Conservation (phyloP, 1,139 yeast species). For the Petasospora rhodanensis region DNA sequence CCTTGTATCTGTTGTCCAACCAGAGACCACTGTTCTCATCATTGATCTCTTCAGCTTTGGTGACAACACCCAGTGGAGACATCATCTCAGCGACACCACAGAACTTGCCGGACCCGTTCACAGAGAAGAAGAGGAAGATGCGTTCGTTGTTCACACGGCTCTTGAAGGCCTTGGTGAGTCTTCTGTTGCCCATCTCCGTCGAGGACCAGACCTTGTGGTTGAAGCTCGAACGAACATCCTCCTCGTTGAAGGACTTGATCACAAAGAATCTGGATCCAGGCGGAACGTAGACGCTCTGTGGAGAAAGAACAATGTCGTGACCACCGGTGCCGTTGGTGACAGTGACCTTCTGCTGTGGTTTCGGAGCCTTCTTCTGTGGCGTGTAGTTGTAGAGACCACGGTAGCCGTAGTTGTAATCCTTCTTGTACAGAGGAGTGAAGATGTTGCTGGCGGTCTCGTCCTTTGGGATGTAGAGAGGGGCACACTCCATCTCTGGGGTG, state of each 20-base stretch:
- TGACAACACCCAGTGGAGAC: too few relatives aligned
- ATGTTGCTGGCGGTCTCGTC: conserved; percentile 1
- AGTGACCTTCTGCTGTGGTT: not conserved
- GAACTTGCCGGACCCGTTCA: conserved; percentile 54
- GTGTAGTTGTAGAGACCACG: conserved; percentile 1
- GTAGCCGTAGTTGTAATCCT: conserved; percentile 6
- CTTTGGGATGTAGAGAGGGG: conserved; percentile 4
- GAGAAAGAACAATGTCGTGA: conserved; percentile 14
- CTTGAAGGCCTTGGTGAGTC: conserved; percentile 40
- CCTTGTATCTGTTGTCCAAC: conserved; percentile 48
- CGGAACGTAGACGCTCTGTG: conserved; percentile 24
- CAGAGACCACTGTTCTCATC: conserved; percentile 37
- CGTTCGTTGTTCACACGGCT: conserved; percentile 23
- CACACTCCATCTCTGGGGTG: conserved; percentile 6
- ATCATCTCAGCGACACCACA: conserved; percentile 62
- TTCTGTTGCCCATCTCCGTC: conserved; percentile 50
- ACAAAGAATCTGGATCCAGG: conserved; percentile 44
- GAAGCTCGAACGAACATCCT: conserved; percentile 48
- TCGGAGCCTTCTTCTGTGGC: too few relatives aligned
- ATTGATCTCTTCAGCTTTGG: conserved; percentile 28
- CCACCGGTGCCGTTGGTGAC: not conserved
- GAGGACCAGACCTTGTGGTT: conserved; percentile 54
- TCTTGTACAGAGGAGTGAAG: conserved; percentile 12
- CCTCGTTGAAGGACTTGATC: conserved; percentile 47
- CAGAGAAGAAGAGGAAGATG: conserved; percentile 51